Conservation (phyloP, 2,329 filamentous ascomycete genomes). For the Emergomyces orientalis region DNA sequence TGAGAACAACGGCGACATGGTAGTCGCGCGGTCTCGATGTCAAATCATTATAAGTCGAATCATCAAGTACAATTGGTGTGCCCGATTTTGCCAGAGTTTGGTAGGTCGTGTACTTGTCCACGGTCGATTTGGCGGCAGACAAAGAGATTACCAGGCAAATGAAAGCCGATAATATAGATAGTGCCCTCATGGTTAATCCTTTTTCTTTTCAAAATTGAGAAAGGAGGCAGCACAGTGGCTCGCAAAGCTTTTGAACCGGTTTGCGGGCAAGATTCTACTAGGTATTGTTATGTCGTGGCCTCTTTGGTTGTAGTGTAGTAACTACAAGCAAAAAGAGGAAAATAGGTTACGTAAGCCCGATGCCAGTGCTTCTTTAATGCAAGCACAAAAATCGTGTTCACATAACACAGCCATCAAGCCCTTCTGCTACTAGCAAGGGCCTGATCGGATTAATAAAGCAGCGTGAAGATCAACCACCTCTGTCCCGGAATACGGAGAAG, state of each 20-base stretch:
- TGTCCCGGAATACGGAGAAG: background rate
- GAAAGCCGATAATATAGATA: constrained; percentile 33
- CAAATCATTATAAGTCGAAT: constrained; percentile 64
- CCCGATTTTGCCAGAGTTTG: constrained; percentile 57
- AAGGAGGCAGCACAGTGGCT: background rate
- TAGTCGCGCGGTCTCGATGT: constrained; percentile 76
- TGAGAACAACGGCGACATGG: constrained; percentile 70
- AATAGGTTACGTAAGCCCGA: too few species aligned
- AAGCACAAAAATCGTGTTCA: too few species aligned
- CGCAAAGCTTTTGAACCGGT: background rate
- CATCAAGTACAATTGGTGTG: constrained; percentile 66
- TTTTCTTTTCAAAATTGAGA: background rate
- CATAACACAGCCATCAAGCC: too few species aligned
- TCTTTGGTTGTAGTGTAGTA: too few species aligned
- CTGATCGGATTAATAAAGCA: too few species aligned
- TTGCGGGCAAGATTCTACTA: background rate
- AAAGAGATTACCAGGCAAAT: constrained; percentile 23
- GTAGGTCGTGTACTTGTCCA: constrained; percentile 62
- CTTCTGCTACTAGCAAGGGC: too few species aligned
- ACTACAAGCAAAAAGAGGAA: too few species aligned
- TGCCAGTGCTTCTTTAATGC: too few species aligned
- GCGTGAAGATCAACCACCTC: background rate
- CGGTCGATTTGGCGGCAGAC: constrained; percentile 46
- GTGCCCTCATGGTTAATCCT: constrained; percentile 26
- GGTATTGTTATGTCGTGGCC: background rate